Evolutionary conservation across 176 grass and related monocot genomes (phyloP).

Genomic region (Otatea glauca): DNA sequence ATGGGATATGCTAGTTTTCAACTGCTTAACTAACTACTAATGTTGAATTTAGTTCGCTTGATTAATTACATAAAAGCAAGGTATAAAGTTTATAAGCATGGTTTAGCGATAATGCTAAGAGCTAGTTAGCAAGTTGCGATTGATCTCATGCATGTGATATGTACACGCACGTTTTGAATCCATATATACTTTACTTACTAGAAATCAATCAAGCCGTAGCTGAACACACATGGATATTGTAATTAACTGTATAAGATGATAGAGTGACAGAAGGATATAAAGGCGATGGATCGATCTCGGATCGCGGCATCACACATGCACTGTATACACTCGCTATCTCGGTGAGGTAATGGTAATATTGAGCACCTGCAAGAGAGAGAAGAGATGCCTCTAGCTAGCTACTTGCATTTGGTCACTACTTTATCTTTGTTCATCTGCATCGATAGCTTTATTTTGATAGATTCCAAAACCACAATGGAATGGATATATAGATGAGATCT

Average conservation of each 20-base stretch:
- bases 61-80: background rate
- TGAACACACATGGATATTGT: background rate
- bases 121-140: background rate
- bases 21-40: background rate
- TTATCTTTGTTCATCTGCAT: slow-evolving; percentile 8
- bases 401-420: slow-evolving; percentile 18
- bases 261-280: slow-evolving; percentile 38
- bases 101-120: background rate
- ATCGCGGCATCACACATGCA: slow-evolving; percentile 49
- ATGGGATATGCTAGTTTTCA: background rate
- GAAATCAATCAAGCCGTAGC: background rate
- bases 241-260: background rate
- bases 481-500: slow-evolving; percentile 22
- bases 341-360: slow-evolving; percentile 27
- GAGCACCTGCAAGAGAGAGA: slow-evolving; percentile 3
- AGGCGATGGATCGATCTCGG: slow-evolving; percentile 31
- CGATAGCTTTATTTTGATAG: slow-evolving; percentile 5
- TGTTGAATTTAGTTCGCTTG: background rate
- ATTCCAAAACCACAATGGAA: background rate
- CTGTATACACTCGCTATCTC: slow-evolving; percentile 6
- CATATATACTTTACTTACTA: background rate
- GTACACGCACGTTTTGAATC: background rate
- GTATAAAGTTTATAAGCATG: background rate
- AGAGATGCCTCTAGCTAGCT: slow-evolving; percentile 20
- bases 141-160: background rate